Percentiles rank a stretch among this genome's conserved stretches.
These are phyloP conservation scores for Desmodesmus armatus DNA, from an alignment of 139 green algal species.

Conservation along the genomic window DNA sequence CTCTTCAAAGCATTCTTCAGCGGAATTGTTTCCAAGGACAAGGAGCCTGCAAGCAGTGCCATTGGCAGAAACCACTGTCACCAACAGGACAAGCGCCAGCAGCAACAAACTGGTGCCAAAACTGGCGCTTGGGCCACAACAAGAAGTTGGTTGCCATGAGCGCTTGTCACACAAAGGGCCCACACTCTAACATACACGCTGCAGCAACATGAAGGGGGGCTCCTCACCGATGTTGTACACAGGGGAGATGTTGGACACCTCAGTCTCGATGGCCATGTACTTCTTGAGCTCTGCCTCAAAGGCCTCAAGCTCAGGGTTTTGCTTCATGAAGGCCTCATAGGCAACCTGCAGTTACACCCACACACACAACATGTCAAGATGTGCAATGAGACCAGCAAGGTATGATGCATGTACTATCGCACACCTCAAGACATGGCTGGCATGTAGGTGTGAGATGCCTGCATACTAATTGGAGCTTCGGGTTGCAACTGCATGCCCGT, in stretches of 20 bases:
- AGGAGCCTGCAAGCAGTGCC: slow-evolving; percentile 56
- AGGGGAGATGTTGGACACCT: slow-evolving; percentile 73
- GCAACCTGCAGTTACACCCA: slow-evolving; percentile 54
- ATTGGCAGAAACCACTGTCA: too few relatives aligned
- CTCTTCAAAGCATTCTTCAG: slow-evolving; percentile 87
- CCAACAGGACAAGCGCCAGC: too few relatives aligned
- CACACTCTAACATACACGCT: background rate
- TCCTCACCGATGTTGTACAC: slow-evolving; percentile 83
- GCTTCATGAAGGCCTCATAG: slow-evolving; percentile 71
- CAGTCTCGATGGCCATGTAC: slow-evolving; percentile 83
- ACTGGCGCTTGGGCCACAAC: background rate
- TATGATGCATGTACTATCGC: background rate
- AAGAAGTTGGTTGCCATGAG: too few relatives aligned
- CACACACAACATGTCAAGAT: background rate
- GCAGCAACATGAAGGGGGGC: background rate
- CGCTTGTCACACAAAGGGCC: too few relatives aligned
- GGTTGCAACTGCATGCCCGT: background rate
- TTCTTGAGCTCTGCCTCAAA: slow-evolving; percentile 93
- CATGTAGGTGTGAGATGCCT: background rate
- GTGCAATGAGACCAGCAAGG: background rate
- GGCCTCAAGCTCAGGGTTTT: slow-evolving; percentile 82
- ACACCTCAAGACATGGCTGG: background rate
- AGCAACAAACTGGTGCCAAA: background rate
- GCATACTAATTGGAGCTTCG: too few relatives aligned
- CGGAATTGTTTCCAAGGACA: slow-evolving; percentile 87